Conservation (phyloP, 1,284 basidiomycete species). For the Ustilago sp. region DNA sequence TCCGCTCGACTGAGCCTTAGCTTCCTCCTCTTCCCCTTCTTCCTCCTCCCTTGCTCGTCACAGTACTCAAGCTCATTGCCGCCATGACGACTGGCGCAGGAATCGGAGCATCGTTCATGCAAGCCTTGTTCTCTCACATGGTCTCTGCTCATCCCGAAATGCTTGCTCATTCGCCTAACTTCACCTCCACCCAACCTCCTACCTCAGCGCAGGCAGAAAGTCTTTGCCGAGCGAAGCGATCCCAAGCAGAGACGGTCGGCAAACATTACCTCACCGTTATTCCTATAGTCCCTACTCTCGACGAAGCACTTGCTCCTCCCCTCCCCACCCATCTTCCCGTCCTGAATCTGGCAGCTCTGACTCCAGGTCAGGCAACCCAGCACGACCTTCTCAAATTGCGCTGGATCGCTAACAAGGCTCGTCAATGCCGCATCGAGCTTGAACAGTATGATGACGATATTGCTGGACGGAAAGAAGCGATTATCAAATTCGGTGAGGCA, state of each 20-base stretch:
- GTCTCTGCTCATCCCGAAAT: not conserved
- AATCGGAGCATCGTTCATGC: not conserved
- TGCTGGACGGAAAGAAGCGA: slow-evolving; percentile 22
- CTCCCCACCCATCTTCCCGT: not conserved
- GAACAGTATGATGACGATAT: slow-evolving; percentile 28
- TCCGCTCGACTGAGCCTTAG: not conserved
- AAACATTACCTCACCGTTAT: not conserved
- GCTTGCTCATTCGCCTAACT: not conserved
- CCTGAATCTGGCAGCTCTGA: slow-evolving; percentile 10
- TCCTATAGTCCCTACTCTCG: not conserved
- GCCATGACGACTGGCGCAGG: not conserved
- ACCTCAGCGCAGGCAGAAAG: not conserved
- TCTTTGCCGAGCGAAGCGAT: not conserved
- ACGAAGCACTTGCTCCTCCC: slow-evolving; percentile 19
- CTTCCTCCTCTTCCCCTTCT: not conserved
- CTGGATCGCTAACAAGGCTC: slow-evolving; percentile 15
- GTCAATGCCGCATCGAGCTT: slow-evolving; percentile 23
- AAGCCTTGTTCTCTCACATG: not conserved
- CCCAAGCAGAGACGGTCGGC: slow-evolving; percentile 3
- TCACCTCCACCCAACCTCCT: not conserved
- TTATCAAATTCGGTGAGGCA: slow-evolving; percentile 19
- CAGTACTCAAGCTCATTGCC: not conserved
- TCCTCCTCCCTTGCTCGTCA: not conserved
- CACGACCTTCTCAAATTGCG: not conserved
- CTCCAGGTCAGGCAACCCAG: slow-evolving; percentile 26